Evolutionary conservation across 2,329 filamentous ascomycete species (phyloP).

Genomic region (Cytospora piceae): DNA sequence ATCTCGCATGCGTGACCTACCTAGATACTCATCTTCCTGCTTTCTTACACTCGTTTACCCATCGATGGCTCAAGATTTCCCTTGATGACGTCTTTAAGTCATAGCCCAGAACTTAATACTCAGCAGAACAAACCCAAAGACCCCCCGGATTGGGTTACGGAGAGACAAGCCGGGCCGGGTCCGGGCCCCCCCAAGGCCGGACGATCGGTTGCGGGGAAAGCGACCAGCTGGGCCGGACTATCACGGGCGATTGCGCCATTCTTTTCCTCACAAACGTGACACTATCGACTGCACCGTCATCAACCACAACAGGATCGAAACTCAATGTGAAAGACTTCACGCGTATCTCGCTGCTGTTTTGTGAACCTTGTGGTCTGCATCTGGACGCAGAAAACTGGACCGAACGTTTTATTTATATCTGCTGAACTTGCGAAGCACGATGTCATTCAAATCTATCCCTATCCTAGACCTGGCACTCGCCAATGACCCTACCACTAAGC

Average conservation of each 20-base stretch:
- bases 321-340: background rate
- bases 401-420: background rate
- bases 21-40: background rate
- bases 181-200: background rate
- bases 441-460: slow-evolving; percentile 77
- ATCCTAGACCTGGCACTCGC: slow-evolving; percentile 76
- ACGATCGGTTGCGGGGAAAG: background rate
- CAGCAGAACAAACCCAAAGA: background rate
- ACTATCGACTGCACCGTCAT: background rate
- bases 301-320: background rate
- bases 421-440: slow-evolving; percentile 36
- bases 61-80: background rate
- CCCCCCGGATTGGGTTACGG: background rate
- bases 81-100: background rate
- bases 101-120: background rate
- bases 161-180: background rate
- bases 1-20: too few species aligned
- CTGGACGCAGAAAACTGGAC: background rate
- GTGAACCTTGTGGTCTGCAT: background rate
- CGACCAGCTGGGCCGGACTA: background rate
- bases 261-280: slow-evolving; percentile 1
- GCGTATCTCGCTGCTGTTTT: background rate
- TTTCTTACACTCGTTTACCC: background rate
- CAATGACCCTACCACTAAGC: slow-evolving; percentile 66
- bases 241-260: background rate